Evolutionary conservation across 352 stramenopile genomes (phyloP), one percentile per base, ranked within the genome.

Genomic region (Phytophthora crassamura): DNA sequence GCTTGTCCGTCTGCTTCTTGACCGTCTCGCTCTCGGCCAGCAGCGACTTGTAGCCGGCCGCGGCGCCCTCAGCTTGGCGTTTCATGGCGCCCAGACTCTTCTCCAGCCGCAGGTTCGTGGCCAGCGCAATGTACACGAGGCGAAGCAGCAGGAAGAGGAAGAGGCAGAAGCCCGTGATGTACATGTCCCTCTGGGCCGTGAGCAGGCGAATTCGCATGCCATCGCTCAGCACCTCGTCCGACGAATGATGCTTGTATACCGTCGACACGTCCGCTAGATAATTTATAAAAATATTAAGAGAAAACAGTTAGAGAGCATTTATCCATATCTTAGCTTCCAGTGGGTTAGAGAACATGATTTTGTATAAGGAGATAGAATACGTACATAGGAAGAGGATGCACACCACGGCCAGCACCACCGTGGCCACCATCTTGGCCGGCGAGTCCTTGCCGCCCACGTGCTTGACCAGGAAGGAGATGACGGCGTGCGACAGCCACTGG

Each of bases 141-240:
- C 84, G 82, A 16, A 95, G 70, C 41, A 95, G 64, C 69, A 92
- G 51, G 54, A 94, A 94, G 7, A 94, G 70, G 70, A 95, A 95
- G 38, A 95, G 74, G 34, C 75, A 90, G 63, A 94, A 93, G 64
- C 87, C 85, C 32, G 87, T 84, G 58, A 95, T 94, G 82, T 95
- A 95, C 84, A 94, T 92, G 64, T 95, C 81, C 18, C 87, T 80
- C 65, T 95, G 85, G 0, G 87, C 83, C 14, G 77, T 78, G 54
- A 95, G 72, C 54, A 95, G 54, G 22, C 85, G 87, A 43, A 95
- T 89, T n/a, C 87, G 85, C 64, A 95, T 64, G 12, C 87, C 85
- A 66, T 95, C 87, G 42, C 74, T 86, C 33, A 88, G 69, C 20
- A 86, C 62, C 42, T 75, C 67, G 15, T 86, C 81, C 12, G 73